These are phyloP conservation scores for Protomyces pachydermus DNA, from an alignment of 1,139 yeast genomes.

Conservation along the genomic window DNA sequence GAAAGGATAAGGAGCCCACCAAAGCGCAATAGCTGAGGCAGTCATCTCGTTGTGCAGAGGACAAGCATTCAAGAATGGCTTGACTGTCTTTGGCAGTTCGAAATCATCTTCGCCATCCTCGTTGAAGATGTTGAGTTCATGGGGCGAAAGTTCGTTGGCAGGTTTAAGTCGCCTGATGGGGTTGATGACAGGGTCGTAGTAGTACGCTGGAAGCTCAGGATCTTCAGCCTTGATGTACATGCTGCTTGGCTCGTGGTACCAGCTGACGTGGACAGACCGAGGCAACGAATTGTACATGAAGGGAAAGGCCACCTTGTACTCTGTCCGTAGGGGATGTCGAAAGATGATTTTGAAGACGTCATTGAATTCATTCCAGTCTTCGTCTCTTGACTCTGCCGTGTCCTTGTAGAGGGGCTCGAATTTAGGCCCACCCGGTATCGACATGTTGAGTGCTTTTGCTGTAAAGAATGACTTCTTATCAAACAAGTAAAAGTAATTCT, in stretches of 20 bases:
- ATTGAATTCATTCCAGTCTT: conserved; percentile 85
- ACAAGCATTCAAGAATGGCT: conserved; percentile 50
- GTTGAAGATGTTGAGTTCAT: conserved; percentile 34
- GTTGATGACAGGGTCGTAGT: conserved; percentile 51
- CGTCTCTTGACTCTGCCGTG: conserved; percentile 54
- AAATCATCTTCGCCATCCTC: conserved; percentile 43
- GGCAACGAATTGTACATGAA: conserved; percentile 77
- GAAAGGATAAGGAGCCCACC: conserved; percentile 83
- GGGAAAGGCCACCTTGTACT: conserved; percentile 81
- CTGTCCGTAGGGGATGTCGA: conserved; percentile 70
- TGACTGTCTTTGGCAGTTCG: conserved; percentile 42
- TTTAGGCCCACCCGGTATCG: conserved; percentile 93
- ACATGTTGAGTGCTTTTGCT: conserved; percentile 80
- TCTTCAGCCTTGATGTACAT: conserved; percentile 49
- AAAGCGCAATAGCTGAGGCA: conserved; percentile 57
- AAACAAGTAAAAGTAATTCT: conserved; percentile 62
- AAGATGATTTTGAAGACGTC: conserved; percentile 80
- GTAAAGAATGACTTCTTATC: conserved; percentile 75
- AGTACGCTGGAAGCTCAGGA: conserved; percentile 54
- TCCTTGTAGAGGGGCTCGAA: conserved; percentile 83
- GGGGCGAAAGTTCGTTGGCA: conserved; percentile 34
- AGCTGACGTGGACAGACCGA: conserved; percentile 54
- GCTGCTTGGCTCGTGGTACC: conserved; percentile 59
- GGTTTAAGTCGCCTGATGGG: conserved; percentile 47
- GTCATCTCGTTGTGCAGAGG: conserved; percentile 49